Percentiles rank a stretch among this genome's conserved stretches.
Conservation (phyloP, 441 rosid species). For the Euphorbia schlechtendalii region DNA sequence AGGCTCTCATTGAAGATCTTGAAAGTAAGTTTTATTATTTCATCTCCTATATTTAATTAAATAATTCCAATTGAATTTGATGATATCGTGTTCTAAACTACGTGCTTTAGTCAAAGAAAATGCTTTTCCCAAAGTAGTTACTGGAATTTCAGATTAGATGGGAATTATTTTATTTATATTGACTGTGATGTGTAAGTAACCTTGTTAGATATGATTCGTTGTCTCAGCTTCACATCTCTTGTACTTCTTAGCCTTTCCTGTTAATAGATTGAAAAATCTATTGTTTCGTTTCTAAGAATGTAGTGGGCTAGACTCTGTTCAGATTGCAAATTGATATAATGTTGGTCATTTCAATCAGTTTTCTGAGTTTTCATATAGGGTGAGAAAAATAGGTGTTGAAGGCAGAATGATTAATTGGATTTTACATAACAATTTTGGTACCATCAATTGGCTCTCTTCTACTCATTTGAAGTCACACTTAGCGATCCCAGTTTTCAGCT, state of each 20-base stretch:
- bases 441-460: not conserved
- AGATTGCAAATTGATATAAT: not conserved
- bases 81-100: not conserved
- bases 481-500: no score
- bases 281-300: not conserved
- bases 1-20: constrained; percentile 58
- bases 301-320: not conserved
- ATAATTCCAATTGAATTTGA: not conserved
- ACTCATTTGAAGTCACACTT: not conserved
- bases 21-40: constrained; percentile 45
- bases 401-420: not conserved
- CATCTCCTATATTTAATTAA: constrained; percentile 1
- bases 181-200: not conserved
- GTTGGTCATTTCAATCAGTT: not conserved
- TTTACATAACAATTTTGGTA: not conserved
- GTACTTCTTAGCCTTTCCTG: not conserved
- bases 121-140: not conserved
- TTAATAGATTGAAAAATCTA: constrained; percentile 5
- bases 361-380: not conserved
- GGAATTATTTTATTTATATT: not conserved
- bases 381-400: not conserved
- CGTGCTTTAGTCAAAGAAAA: not conserved
- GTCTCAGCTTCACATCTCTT: not conserved
- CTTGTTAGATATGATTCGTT: constrained; percentile 2
- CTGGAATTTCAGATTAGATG: not conserved